A percentile compares a stretch with the other conserved stretches of the same genome.
Evolutionary conservation across 495 filamentous ascomycete genomes (phyloP).

Genomic region (Ascodesmis nigricans): DNA sequence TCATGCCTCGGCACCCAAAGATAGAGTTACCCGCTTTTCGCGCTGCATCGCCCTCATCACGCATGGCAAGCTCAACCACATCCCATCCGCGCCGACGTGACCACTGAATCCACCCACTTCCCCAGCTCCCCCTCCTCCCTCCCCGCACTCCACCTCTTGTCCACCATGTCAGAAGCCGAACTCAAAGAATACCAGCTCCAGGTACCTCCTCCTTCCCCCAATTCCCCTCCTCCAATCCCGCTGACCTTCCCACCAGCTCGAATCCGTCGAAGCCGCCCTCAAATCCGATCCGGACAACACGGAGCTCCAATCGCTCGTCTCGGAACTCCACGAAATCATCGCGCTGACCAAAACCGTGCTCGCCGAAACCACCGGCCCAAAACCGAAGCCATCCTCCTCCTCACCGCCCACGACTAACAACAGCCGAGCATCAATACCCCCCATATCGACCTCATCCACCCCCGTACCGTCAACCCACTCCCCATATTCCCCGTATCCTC

Average conservation of each 20-base stretch:
- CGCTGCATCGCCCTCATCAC: too few relatives aligned
- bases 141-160: too few relatives aligned
- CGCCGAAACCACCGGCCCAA: conserved; percentile 32
- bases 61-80: too few relatives aligned
- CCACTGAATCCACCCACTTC: too few relatives aligned
- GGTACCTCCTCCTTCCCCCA: conserved; percentile 26
- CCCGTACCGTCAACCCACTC: conserved; percentile 22
- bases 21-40: too few relatives aligned
- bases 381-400: conserved; percentile 7
- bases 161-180: conserved; percentile 42
- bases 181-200: conserved; percentile 65
- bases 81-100: too few relatives aligned
- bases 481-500: conserved; percentile 28
- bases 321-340: conserved; percentile 70
- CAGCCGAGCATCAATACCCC: conserved; percentile 25
- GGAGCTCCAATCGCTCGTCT: conserved; percentile 56
- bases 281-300: conserved; percentile 64
- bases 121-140: too few relatives aligned
- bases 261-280: conserved; percentile 51
- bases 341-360: conserved; percentile 54
- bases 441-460: conserved; percentile 3
- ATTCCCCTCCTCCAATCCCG: background rate
- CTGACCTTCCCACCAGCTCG: conserved; percentile 36
- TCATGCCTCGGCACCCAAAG: too few relatives aligned
- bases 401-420: conserved; percentile 25